These are phyloP conservation scores for Naegleria fowleri DNA, from an alignment of 208 protist genomes.

Conservation along the genomic window DNA sequence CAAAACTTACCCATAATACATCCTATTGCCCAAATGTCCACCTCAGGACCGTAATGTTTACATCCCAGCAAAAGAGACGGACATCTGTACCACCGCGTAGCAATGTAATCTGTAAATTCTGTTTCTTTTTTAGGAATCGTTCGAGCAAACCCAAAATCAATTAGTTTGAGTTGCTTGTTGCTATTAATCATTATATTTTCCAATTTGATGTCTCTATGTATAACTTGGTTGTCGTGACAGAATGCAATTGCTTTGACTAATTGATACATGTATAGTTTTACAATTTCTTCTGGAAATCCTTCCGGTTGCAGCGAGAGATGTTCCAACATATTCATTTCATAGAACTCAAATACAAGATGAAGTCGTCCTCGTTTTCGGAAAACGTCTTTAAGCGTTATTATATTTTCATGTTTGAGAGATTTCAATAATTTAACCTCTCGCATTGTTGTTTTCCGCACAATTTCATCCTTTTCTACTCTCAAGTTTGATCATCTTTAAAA, in stretches of 20 bases:
- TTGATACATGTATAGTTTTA: conserved; percentile 71
- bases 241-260: conserved; percentile 72
- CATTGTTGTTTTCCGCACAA: conserved; percentile 74
- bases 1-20: conserved; percentile 78
- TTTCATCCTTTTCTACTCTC: conserved; percentile 53
- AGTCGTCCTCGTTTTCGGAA: conserved; percentile 72
- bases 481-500: too few species aligned
- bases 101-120: conserved; percentile 77
- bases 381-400: conserved; percentile 75
- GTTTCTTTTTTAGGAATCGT: conserved; percentile 32
- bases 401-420: conserved; percentile 73
- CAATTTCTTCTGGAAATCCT: conserved; percentile 52
- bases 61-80: conserved; percentile 80
- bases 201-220: conserved; percentile 84
- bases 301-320: conserved; percentile 57
- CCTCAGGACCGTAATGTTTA: conserved; percentile 59
- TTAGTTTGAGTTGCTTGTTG: conserved; percentile 61
- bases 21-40: conserved; percentile 81
- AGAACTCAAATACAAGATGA: conserved; percentile 90
- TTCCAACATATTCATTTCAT: conserved; percentile 74
- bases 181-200: conserved; percentile 72
- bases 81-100: conserved; percentile 80
- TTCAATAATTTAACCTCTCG: conserved; percentile 78
- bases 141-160: conserved; percentile 75
- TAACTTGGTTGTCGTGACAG: conserved; percentile 75